Base-by-base conservation (phyloP, 164 flowering plant species). In the Macadamia tetraphylla region DNA sequence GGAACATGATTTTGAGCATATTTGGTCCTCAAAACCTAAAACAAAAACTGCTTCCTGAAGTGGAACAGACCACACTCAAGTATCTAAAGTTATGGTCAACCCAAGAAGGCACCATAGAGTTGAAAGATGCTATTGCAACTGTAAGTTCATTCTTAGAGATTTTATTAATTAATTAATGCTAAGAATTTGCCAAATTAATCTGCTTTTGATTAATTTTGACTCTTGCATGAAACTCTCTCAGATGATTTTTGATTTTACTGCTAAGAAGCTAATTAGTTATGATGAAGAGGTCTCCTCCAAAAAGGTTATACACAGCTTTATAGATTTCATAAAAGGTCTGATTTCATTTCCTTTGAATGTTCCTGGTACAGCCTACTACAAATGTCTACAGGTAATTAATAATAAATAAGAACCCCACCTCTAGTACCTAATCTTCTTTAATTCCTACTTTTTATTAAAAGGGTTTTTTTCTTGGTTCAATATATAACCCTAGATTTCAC, bases 311-410 rank as follows among this genome's bases (percentile, higher is more conserved):
- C 58, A 56, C 3, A 70, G 63, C 29, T 11, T 75, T 7, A 29
- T 66, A 1, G 68, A 64, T 17, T 51, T 73, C 52, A 6, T 65
- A 3, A 52, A 73, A 3, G 73, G 65, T n/a, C 60, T 75, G 9
- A 70, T 76, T 65, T 64, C 74, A 2, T 60, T 79, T 29, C 81
- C 79, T 3, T n/a, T 79, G 30, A 75, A 73, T 63, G 51, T 79
- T 14, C 81, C 81, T 1, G 81, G 81, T 9, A 75, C 81, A 3
- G 18, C 69, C 14, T 70, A 48, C 64, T 56, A 73, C 18, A 68
- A 51, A 68, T 70, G 79, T 31, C 7, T 73, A 6, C 46, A 76
- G 79, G 79, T 75, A 63, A 40, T 6, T 29, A 32, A 23, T 52
- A n/a, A 43, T 12, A 17, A 3, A 6, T 43, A 6, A 43, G 48